A percentile compares a stretch with the other conserved stretches of the same genome.
Conservation (phyloP, 331 rosid genomes). For the Dryas integrifolia region DNA sequence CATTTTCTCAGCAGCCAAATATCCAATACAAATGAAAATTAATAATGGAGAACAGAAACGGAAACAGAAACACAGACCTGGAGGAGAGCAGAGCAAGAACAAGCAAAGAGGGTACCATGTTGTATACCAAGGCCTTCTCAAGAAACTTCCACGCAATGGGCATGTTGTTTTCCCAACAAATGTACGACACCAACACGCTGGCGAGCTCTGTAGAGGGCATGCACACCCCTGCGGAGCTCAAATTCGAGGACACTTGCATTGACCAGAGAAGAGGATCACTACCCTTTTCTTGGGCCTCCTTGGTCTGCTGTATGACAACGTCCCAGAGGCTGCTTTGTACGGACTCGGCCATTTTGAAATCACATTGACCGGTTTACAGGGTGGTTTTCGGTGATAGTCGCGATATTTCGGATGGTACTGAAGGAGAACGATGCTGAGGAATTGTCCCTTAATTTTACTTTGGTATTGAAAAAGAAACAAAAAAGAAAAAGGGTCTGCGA, state of each 20-base stretch:
- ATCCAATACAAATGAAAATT: background rate
- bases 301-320: slow-evolving; percentile 3
- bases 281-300: slow-evolving; percentile 18
- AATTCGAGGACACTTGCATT: slow-evolving; percentile 11
- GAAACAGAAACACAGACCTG: slow-evolving; percentile 4
- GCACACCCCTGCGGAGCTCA: slow-evolving; percentile 12
- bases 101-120: slow-evolving; percentile 26
- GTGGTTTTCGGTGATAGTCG: background rate
- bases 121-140: slow-evolving; percentile 20
- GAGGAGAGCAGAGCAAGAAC: slow-evolving; percentile 28
- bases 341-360: background rate
- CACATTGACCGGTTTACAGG: background rate
- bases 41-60: background rate
- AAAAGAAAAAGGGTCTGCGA: background rate
- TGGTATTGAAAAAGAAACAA: too few species aligned
- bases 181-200: slow-evolving; percentile 9
- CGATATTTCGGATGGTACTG: background rate
- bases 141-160: slow-evolving; percentile 26
- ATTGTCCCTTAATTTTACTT: background rate
- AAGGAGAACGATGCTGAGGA: background rate
- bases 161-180: slow-evolving; percentile 26
- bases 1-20: background rate
- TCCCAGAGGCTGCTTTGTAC: slow-evolving; percentile 11
- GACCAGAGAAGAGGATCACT: slow-evolving; percentile 30
- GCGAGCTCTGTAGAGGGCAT: slow-evolving; percentile 19